Evolutionary conservation across 225 moss, liverwort and hornwort genomes (phyloP), one percentile per base, ranked within the genome.

Genomic region (Sphagnum tenellum): DNA sequence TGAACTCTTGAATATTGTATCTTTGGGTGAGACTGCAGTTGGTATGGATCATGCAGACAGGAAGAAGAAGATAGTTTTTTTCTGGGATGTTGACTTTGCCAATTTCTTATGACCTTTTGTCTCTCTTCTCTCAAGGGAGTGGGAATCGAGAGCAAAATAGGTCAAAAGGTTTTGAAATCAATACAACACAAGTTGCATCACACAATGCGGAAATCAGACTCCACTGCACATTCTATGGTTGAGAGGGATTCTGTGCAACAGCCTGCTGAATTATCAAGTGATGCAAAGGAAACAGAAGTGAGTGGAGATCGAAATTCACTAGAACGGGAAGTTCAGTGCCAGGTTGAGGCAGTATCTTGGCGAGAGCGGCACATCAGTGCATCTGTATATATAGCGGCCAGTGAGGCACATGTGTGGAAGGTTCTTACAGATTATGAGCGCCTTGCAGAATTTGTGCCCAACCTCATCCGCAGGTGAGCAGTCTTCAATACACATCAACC

Each of bases 301-400:
- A 66, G 69, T 65, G 79, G 67, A 61, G 71, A 62, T 48, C 53
- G 67, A 50, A 70, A 67, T 49, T 53, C 71, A 45, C 68, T 61
- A 29, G 91, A 88, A 60, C 67, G 75, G 47, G 68, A 82, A 63
- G 94, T 91, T 10, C 71, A 73, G 48, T 91, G 91, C 56, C 63
- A 89, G 67, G 89, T 95, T 3, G 94, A 91, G 69, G 81, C 86
- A 12, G 89, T 95, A 59, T 91, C 94, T 45, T 95, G 94, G 94
- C 86, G 94, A 65, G 88, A 95, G 75, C 87, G 94, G 63, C 91
- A 95, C 48, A 91, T 95, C 44, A 82, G 79, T 67, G 94, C 94
- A 13, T 89, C 79, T 68, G 69, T 95, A 6, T 73, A 69, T 60
- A 88, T 89, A 69, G 88, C 89, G 56, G 80, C 86, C 64, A 76